These are phyloP conservation scores for Solanum chilense DNA, from an alignment of 257 asterid species.

Conservation along the genomic window DNA sequence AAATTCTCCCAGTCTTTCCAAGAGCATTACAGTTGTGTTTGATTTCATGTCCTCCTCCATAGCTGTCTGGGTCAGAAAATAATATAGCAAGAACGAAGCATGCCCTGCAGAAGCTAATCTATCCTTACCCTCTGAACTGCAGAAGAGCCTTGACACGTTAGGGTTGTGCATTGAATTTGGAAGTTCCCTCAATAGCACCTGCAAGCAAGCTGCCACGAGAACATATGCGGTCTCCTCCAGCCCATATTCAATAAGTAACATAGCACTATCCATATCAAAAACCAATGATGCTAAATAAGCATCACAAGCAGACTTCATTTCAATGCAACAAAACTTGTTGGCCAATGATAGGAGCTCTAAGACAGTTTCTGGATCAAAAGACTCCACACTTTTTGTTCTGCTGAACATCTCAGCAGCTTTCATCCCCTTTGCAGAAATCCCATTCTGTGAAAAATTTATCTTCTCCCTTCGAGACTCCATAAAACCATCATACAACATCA, in stretches of 20 bases:
- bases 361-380: slow-evolving; percentile 50
- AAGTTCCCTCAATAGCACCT: slow-evolving; percentile 77
- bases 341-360: slow-evolving; percentile 67
- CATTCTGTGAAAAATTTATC: slow-evolving; percentile 60
- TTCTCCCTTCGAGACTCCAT: slow-evolving; percentile 64
- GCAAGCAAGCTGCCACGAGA: slow-evolving; percentile 89
- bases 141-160: slow-evolving; percentile 37
- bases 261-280: slow-evolving; percentile 55
- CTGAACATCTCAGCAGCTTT: slow-evolving; percentile 75
- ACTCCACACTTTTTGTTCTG: slow-evolving; percentile 48
- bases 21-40: slow-evolving; percentile 68
- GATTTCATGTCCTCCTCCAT: slow-evolving; percentile 79
- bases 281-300: slow-evolving; percentile 58
- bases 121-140: slow-evolving; percentile 57
- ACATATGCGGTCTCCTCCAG: slow-evolving; percentile 69
- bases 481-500: slow-evolving; percentile 77
- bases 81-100: slow-evolving; percentile 68
- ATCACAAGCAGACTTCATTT: slow-evolving; percentile 74
- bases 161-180: slow-evolving; percentile 61
- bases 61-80: slow-evolving; percentile 56
- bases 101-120: slow-evolving; percentile 55
- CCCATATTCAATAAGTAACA: slow-evolving; percentile 61
- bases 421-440: slow-evolving; percentile 59
- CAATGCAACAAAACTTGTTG: slow-evolving; percentile 79
- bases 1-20: slow-evolving; percentile 76